These are phyloP conservation scores for Lithospermum erythrorhizon DNA, from an alignment of 257 asterid species.

Conservation along the genomic window DNA sequence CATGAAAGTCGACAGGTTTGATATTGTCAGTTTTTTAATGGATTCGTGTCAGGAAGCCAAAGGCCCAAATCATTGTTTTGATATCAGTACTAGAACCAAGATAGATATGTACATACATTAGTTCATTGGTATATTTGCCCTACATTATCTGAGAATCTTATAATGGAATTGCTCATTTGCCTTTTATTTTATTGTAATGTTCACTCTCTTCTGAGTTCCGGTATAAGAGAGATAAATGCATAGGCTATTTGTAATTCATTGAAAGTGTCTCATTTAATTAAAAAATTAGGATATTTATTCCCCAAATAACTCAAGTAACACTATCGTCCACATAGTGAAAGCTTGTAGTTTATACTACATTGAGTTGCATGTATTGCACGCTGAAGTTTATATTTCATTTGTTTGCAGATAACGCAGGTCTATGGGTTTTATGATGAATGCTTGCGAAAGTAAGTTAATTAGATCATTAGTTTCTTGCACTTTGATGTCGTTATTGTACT, in stretches of 20 bases:
- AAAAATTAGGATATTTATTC: no score
- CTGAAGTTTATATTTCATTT: not conserved
- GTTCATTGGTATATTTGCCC: no score
- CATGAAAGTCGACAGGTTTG: constrained; percentile 76
- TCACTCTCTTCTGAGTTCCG: no score
- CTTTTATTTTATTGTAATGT: no score
- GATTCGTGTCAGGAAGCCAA: not conserved
- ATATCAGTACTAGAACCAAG: not conserved
- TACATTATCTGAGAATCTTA: no score
- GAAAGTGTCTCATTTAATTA: no score
- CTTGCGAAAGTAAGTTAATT: constrained; percentile 56
- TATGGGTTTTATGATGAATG: constrained; percentile 80
- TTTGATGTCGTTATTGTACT: no score
- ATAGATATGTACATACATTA: not conserved
- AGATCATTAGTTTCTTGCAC: not conserved
- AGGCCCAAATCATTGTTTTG: not conserved
- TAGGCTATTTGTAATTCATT: no score
- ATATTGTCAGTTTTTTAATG: not conserved
- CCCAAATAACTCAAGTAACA: no score
- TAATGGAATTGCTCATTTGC: not conserved
- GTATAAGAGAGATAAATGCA: no score
- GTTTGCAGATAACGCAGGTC: constrained; percentile 63
- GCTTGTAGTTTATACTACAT: not conserved
- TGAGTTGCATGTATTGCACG: not conserved
- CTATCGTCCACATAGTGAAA: no score